Conservation (phyloP, 2,329 filamentous ascomycete genomes). For the Beauveria pseudobassiana region DNA sequence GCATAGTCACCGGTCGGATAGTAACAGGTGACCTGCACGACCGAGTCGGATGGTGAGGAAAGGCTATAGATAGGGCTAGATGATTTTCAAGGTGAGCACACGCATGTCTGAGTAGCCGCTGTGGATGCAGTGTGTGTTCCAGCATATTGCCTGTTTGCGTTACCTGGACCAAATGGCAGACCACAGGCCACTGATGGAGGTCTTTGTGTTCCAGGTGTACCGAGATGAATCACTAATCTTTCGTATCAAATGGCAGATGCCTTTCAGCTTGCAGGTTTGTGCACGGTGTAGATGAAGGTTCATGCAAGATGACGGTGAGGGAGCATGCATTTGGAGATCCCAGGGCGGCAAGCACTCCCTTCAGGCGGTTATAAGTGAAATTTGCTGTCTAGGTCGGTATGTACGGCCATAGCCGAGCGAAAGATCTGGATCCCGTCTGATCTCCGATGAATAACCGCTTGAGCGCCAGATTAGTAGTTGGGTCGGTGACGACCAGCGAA, state of each 20-base stretch:
- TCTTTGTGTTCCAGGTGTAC: not conserved
- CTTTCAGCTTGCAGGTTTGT: not conserved
- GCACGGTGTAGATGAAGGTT: not conserved
- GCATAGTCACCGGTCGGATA: not conserved
- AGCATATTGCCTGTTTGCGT: not conserved
- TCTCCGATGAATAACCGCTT: constrained; percentile 8
- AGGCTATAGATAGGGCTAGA: not conserved
- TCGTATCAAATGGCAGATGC: not conserved
- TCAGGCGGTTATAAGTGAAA: not conserved
- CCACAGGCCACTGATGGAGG: not conserved
- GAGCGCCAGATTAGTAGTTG: constrained; percentile 12
- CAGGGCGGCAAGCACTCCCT: not conserved
- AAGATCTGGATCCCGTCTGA: constrained; percentile 8
- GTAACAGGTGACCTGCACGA: not conserved
- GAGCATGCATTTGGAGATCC: not conserved
- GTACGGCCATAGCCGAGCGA: constrained; percentile 9
- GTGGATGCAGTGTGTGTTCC: not conserved
- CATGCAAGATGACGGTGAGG: not conserved
- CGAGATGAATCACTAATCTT: not conserved
- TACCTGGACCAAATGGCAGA: not conserved
- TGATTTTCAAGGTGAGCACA: not conserved
- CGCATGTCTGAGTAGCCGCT: not conserved
- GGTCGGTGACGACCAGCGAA: constrained; percentile 11
- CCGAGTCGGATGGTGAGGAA: not conserved
- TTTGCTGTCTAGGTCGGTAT: too few relatives aligned